Conservation (phyloP, 2,329 filamentous ascomycete species). For the Botrytis fabae region DNA sequence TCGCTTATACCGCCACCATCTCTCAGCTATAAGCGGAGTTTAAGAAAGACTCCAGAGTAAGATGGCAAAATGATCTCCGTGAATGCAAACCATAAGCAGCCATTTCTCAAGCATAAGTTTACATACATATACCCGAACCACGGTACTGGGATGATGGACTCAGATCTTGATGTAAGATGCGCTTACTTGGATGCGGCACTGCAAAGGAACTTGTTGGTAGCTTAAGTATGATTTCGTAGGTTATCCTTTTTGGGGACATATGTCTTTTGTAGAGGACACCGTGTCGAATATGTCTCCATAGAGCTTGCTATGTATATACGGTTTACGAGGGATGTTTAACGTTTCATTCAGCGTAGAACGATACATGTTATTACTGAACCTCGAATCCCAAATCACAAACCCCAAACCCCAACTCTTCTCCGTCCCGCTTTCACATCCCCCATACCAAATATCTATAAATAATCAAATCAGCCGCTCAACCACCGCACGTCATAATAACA, state of each 20-base stretch:
- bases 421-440: neutral
- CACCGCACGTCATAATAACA: neutral
- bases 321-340: neutral
- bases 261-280: neutral
- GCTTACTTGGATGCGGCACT: neutral
- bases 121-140: neutral
- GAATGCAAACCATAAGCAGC: neutral
- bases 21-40: conserved; percentile 11
- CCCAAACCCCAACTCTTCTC: neutral
- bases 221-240: neutral
- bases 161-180: too few species aligned
- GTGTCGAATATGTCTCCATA: neutral
- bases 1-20: neutral
- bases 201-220: neutral
- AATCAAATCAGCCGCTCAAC: neutral
- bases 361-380: neutral
- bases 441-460: neutral
- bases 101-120: neutral
- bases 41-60: neutral
- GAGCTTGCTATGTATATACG: neutral
- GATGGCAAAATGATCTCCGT: conserved; percentile 2
- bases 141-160: neutral
- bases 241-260: neutral
- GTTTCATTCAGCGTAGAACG: neutral
- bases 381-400: neutral